Percentiles rank a stretch among this genome's conserved stretches.
phyloP scores from a whole-genome alignment of 495 filamentous ascomycete genomes.

The Xylaria sp. region DNA sequence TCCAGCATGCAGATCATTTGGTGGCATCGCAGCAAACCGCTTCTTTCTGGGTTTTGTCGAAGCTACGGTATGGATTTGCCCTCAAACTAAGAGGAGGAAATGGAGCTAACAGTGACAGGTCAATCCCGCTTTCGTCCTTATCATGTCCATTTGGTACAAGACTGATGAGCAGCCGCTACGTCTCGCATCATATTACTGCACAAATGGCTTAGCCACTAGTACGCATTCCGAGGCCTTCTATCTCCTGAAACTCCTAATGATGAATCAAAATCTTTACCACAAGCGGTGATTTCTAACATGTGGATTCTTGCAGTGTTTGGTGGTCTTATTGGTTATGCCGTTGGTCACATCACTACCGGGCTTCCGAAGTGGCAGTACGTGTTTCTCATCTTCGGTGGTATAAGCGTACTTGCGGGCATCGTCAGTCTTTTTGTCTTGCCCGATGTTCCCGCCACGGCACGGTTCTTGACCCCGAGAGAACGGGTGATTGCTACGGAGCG shows the following conservation, averaged over 20 bases:
- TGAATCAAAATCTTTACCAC: not conserved
- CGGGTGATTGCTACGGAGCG: constrained; percentile 61
- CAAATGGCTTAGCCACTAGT: constrained; percentile 60
- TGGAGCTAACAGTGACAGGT: constrained; percentile 32
- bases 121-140: constrained; percentile 64
- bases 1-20: constrained; percentile 58
- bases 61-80: constrained; percentile 46
- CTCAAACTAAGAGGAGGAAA: not conserved
- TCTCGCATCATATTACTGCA: constrained; percentile 62
- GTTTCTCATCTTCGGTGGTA: constrained; percentile 57
- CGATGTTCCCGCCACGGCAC: constrained; percentile 63
- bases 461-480: constrained; percentile 56
- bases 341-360: constrained; percentile 52
- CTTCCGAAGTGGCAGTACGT: constrained; percentile 56
- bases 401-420: constrained; percentile 59
- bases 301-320: constrained; percentile 49
- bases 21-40: constrained; percentile 56
- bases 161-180: constrained; percentile 61
- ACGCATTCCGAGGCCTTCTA: not conserved
- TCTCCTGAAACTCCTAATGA: not conserved
- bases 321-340: constrained; percentile 58
- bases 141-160: constrained; percentile 66
- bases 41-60: constrained; percentile 64
- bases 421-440: constrained; percentile 64
- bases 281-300: not conserved